Percentiles rank a stretch among this genome's conserved stretches.
phyloP scores from a whole-genome alignment of 2,329 filamentous ascomycete genomes.

The Hypoxylon sp. region DNA sequence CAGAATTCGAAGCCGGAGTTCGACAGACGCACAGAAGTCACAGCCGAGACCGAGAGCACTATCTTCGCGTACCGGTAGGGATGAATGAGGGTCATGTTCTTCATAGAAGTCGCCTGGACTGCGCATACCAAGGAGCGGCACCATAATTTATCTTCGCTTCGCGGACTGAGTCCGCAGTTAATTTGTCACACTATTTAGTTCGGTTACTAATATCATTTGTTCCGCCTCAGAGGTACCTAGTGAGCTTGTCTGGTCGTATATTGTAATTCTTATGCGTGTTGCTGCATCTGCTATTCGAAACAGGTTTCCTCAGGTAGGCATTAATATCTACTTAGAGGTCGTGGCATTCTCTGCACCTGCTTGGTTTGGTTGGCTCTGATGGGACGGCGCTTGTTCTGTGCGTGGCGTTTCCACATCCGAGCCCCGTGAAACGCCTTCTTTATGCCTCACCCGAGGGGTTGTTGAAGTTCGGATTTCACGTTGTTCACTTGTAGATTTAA shows the following conservation, averaged over 20 bases:
- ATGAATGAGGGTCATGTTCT: background rate
- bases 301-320: too few relatives aligned
- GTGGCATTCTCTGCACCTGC: background rate
- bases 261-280: background rate
- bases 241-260: background rate
- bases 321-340: background rate
- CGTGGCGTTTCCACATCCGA: background rate
- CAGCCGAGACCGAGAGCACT: constrained; percentile 41
- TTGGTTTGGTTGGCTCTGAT: too few relatives aligned
- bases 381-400: too few relatives aligned
- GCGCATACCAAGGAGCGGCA: constrained; percentile 14
- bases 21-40: constrained; percentile 35
- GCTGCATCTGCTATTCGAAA: background rate
- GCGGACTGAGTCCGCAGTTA: constrained; percentile 37
- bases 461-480: background rate
- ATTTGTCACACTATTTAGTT: constrained; percentile 25
- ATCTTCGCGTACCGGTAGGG: constrained; percentile 45
- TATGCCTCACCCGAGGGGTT: background rate
- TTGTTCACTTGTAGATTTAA: background rate
- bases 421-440: background rate
- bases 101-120: constrained; percentile 10
- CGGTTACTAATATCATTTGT: constrained; percentile 33
- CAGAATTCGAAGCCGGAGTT: constrained; percentile 13
- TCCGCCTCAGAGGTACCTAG: background rate
- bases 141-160: constrained; percentile 28